Evolutionary conservation across 2,329 filamentous ascomycete genomes (phyloP), one percentile per base, ranked within the genome.

Genomic region (Fusarium miscanthi): DNA sequence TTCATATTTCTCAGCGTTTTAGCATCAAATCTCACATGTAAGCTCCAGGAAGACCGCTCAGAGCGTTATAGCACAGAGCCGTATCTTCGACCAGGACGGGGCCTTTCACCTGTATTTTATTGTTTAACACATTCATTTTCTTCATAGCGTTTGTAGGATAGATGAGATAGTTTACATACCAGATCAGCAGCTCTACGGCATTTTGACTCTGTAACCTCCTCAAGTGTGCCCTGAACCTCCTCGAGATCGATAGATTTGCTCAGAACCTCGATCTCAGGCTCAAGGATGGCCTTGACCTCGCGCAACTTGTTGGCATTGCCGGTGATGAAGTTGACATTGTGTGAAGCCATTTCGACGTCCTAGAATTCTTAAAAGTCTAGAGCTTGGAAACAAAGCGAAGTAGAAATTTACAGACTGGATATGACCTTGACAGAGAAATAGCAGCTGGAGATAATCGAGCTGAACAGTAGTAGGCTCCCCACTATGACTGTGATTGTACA

Each of bases 1-100:
- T 23, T 27, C 38, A 16, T 14, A 19, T 62, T 33, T 30, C 19
- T 8, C 38, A 30, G 49, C 33, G 33, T 53, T 30, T n/a, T 13
- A 21, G 25, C 33, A 53, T 53, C 23, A 7, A 17, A 13, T 10
- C 89, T 76, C 87, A 97, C 95, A 99, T 97, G 81, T 99, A 99
- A 43, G 95, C 94, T 3, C 96, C 96, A 4, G 96, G 96, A 35
- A 99, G 87, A n/a, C 94, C 95, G 66, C 93, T 90, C 69, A 98
- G 88, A 25, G 95, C 95, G 79, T 93, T 92, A 81, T 98, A 99
- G 85, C 94, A 97, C 53, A 99, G 87, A 75, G 94, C 94, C 21
- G 96, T 99, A 82, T 99, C 96, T 83, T 99, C 96, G 16, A 97
- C 95, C 42, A 99, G 87, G 13, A 98, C 96, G 7, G 97, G 95